Percentiles rank a stretch among this genome's conserved stretches.
These are phyloP conservation scores for Phytopythium aichiense DNA, from an alignment of 352 stramenopile genomes.

Conservation along the genomic window DNA sequence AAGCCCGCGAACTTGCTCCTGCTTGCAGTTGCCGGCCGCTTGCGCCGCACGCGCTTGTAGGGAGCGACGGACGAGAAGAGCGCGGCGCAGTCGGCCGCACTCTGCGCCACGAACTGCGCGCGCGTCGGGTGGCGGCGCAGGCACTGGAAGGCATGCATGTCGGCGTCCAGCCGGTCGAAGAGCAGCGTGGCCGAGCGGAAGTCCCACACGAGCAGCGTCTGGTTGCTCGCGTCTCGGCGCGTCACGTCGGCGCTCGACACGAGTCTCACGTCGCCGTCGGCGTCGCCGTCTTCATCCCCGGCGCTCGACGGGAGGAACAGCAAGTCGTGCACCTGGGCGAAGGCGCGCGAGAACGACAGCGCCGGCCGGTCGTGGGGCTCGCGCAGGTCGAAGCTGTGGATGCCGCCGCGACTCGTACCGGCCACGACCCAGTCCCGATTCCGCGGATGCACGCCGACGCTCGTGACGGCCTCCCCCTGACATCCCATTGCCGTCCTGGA, in stretches of 20 bases:
- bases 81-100: conserved; percentile 29
- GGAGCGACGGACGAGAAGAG: conserved; percentile 38
- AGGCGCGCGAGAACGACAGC: conserved; percentile 17
- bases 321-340: conserved; percentile 51
- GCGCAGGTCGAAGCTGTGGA: conserved; percentile 38
- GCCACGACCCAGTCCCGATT: conserved; percentile 27
- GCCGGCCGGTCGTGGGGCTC: not conserved
- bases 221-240: conserved; percentile 44
- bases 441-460: conserved; percentile 23
- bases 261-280: conserved; percentile 20
- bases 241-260: conserved; percentile 44
- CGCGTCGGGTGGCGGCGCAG: conserved; percentile 37
- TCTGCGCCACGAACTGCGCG: conserved; percentile 43
- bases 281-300: not conserved
- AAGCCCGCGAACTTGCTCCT: conserved; percentile 10
- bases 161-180: conserved; percentile 40
- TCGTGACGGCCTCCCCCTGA: conserved; percentile 24
- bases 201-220: conserved; percentile 68
- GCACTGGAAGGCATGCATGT: conserved; percentile 41
- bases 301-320: conserved; percentile 27
- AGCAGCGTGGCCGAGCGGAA: conserved; percentile 36
- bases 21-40: conserved; percentile 3
- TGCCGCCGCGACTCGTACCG: conserved; percentile 26
- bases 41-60: conserved; percentile 39
- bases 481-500: conserved; percentile 6